phyloP scores from a whole-genome alignment of 176 grass and related monocot species.

The Cenchrus americanus region DNA sequence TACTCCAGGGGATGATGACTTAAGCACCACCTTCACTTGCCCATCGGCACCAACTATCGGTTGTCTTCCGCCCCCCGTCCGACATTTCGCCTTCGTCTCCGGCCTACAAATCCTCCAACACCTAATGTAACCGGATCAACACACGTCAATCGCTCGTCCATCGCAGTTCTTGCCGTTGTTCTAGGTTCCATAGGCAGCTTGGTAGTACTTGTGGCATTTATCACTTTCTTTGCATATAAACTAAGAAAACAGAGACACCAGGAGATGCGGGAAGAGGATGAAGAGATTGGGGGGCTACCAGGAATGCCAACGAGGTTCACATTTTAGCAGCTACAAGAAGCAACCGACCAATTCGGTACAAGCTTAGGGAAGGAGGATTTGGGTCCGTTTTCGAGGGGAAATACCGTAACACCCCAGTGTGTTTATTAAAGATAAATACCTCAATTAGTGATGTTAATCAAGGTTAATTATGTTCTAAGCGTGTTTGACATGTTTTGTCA shows the following conservation, averaged over 20 bases:
- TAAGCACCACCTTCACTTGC: background rate
- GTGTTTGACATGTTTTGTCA: too few relatives aligned
- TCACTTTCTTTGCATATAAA: background rate
- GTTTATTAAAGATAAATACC: too few relatives aligned
- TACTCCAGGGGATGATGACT: background rate
- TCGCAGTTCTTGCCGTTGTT: background rate
- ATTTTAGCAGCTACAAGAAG: constrained; percentile 34
- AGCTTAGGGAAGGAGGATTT: constrained; percentile 43
- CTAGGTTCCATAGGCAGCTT: background rate
- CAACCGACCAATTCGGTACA: constrained; percentile 6
- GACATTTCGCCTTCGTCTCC: background rate
- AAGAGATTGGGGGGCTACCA: constrained; percentile 10
- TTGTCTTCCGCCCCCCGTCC: constrained; percentile 45
- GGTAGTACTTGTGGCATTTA: background rate
- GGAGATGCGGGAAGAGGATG: constrained; percentile 4
- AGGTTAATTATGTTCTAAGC: too few relatives aligned
- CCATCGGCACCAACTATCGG: constrained; percentile 38
- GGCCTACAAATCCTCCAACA: background rate
- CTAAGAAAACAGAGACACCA: background rate
- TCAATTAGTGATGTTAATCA: too few relatives aligned
- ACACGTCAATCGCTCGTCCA: background rate
- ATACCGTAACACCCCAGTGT: too few relatives aligned
- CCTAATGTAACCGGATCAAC: background rate
- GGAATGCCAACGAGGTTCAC: constrained; percentile 21
- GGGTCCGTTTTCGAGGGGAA: constrained; percentile 31